These are phyloP conservation scores for Colletotrichum magnum DNA, from an alignment of 2,329 filamentous ascomycete genomes.

Conservation along the genomic window DNA sequence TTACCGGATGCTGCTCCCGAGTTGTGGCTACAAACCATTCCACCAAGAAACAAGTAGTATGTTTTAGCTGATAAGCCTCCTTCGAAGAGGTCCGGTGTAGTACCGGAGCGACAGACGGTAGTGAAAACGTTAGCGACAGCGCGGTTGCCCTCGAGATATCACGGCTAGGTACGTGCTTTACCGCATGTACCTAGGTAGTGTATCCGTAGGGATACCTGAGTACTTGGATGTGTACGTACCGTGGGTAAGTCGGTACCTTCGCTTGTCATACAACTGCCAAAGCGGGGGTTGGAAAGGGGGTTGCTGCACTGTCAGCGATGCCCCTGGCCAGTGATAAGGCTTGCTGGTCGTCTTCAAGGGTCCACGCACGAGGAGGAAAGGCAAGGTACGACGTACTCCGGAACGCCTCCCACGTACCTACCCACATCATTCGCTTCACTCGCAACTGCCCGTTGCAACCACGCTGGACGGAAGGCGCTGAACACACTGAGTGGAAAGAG, in stretches of 20 bases:
- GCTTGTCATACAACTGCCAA: constrained; percentile 15
- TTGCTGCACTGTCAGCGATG: constrained; percentile 22
- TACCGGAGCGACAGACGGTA: background rate
- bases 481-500: background rate
- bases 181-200: too few species aligned
- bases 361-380: constrained; percentile 34
- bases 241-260: constrained; percentile 15
- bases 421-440: constrained; percentile 10
- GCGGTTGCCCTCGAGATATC: constrained; percentile 29
- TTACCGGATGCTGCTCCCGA: background rate
- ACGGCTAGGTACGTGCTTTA: too few species aligned
- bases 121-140: constrained; percentile 12
- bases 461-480: constrained; percentile 9
- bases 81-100: background rate
- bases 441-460: background rate
- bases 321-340: constrained; percentile 35
- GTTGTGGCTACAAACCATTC: too few species aligned
- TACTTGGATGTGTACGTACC: constrained; percentile 16
- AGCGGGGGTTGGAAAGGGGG: constrained; percentile 22
- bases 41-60: too few species aligned
- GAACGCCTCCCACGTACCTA: constrained; percentile 15
- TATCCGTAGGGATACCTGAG: too few species aligned
- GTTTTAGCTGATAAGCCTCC: background rate
- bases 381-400: constrained; percentile 29
- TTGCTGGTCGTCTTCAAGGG: constrained; percentile 32